Percentiles rank a stretch among this genome's conserved stretches.
phyloP scores from a whole-genome alignment of 805 yeast species.

The Starmerella geochares region DNA sequence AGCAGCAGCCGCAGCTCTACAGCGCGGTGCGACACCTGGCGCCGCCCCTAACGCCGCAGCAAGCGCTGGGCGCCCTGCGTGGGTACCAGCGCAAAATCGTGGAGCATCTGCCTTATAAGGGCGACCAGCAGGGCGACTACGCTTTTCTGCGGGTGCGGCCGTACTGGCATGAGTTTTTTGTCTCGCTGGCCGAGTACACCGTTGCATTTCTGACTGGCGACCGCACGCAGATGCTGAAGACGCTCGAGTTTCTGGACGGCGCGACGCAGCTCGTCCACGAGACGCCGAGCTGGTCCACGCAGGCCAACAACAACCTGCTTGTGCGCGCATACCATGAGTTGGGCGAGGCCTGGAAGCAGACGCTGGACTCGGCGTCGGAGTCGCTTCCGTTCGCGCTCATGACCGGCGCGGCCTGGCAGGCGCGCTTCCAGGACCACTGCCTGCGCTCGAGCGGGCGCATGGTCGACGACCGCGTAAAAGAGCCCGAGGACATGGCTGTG shows the following conservation, averaged over 20 bases:
- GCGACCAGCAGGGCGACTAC: constrained; percentile 44
- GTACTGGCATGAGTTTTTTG: constrained; percentile 55
- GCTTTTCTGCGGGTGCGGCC: constrained; percentile 65
- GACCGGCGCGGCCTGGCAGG: constrained; percentile 22
- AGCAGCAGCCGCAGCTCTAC: constrained; percentile 52
- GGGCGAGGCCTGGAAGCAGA: constrained; percentile 43
- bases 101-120: constrained; percentile 42
- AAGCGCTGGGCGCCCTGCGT: constrained; percentile 43
- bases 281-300: constrained; percentile 55
- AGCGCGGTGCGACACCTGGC: constrained; percentile 41
- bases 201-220: constrained; percentile 63
- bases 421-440: constrained; percentile 23
- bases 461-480: constrained; percentile 16
- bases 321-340: constrained; percentile 52
- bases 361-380: constrained; percentile 15
- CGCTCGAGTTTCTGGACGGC: constrained; percentile 53
- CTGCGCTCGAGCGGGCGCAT: constrained; percentile 20
- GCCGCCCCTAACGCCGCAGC: constrained; percentile 48
- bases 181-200: constrained; percentile 64
- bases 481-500: constrained; percentile 6
- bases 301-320: constrained; percentile 36
- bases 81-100: constrained; percentile 38
- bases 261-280: constrained; percentile 51
- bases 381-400: constrained; percentile 13
- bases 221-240: constrained; percentile 43